Evolutionary conservation across 345 rosid species (phyloP), one percentile per base, ranked within the genome.

Genomic region (Streptanthus diversifolius): DNA sequence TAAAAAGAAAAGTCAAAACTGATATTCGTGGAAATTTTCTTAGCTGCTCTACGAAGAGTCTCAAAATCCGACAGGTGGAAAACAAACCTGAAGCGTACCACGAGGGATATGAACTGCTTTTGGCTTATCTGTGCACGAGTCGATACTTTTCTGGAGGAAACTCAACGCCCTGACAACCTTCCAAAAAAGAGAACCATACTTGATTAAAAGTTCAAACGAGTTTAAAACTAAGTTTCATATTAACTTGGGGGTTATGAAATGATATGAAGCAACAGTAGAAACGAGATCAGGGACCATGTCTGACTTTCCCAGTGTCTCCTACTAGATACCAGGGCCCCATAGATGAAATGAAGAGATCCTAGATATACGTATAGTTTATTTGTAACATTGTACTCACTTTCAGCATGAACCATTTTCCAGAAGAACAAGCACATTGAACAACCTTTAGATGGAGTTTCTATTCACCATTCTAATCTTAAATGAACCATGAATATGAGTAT

Each of bases 61-160:
- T 69, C 39, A 58, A 64, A 64, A 44, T 45, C 40, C 0, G 32
- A 22, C 11, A 49, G 68, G 51, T 25, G 27, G 66, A 80, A 75
- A 75, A 83, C 95, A 81, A 76, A 93, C 98, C 97, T 93, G 97
- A 73, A 93, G 97, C 30, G 98, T 90, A 68, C 98, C 98, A 67
- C 98, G 96, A 56, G 95, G 91, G 68, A 93, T 85, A 68, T 83
- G 79, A 77, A 89, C 86, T 65, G 84, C 85, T 77, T 82, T 85
- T 87, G 92, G 90, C 70, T 83, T 84, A 54, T 83, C 70, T 33
- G 37, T 48, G 75, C 83, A 68, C 21, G 82, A 80, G 61, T 81
- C 87, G 47, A 82, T 83, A 32, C 87, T 83, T 66, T 71, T 72
- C 77, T 85, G 98, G 64, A 89, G 83, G 82, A 83, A 81, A 57